Evolutionary conservation across 169 alveolate species (phyloP).

Genomic region (Fabrea salina): DNA sequence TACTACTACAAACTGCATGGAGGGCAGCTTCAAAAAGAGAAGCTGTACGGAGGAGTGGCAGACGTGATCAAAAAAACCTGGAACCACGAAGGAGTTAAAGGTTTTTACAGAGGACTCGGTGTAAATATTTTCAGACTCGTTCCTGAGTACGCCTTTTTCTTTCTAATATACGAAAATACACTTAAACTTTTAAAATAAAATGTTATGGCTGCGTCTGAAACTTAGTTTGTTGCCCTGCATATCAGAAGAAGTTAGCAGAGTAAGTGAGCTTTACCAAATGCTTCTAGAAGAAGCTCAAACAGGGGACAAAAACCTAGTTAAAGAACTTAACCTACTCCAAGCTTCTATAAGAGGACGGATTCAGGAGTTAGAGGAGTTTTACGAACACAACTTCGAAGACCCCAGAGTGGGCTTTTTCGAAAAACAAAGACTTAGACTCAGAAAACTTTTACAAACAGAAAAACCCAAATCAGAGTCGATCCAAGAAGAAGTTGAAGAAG

Average conservation of each 20-base stretch:
- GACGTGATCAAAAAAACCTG: background rate
- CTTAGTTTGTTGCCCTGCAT: constrained; percentile 9
- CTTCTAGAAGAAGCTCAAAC: background rate
- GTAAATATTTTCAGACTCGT: background rate
- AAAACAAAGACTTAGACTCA: constrained; percentile 25
- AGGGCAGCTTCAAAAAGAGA: too few species aligned
- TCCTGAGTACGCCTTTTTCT: background rate
- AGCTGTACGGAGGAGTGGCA: background rate
- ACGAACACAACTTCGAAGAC: constrained; percentile 1
- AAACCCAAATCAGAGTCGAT: background rate
- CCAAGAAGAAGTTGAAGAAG: background rate
- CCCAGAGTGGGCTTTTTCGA: background rate
- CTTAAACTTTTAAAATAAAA: constrained; percentile 38
- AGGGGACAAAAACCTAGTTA: background rate
- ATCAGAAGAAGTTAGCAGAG: constrained; percentile 15
- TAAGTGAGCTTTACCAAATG: background rate
- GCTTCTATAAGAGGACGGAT: constrained; percentile 23
- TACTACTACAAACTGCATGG: background rate
- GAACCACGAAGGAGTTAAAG: background rate
- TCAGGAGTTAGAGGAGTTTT: constrained; percentile 24
- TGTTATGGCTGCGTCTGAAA: constrained; percentile 17
- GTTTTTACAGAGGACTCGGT: background rate
- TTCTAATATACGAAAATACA: background rate
- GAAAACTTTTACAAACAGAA: constrained; percentile 26
- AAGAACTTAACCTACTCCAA: constrained; percentile 20